These are phyloP conservation scores for Epichloe coenophiala DNA, from an alignment of 2,329 filamentous ascomycete species.

Conservation along the genomic window DNA sequence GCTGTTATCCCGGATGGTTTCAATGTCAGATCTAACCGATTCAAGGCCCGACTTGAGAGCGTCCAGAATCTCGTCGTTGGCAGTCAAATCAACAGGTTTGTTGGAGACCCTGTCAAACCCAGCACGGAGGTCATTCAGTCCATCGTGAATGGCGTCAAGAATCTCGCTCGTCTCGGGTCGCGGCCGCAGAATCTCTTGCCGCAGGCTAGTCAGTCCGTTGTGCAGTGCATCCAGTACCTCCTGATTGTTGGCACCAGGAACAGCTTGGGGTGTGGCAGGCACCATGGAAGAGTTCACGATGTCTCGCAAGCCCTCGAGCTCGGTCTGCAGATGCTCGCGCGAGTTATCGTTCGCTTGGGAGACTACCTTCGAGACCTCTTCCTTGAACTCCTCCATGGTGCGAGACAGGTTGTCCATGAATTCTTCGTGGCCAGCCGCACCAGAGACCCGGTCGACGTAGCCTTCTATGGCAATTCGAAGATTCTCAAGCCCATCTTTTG, in stretches of 20 bases:
- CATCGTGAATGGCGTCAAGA: slow-evolving; percentile 79
- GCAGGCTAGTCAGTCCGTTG: slow-evolving; percentile 60
- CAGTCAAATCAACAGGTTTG: slow-evolving; percentile 69
- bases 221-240: slow-evolving; percentile 60
- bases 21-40: slow-evolving; percentile 63
- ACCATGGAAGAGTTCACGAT: slow-evolving; percentile 59
- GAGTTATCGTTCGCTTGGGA: slow-evolving; percentile 31
- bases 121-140: slow-evolving; percentile 60
- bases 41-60: slow-evolving; percentile 73
- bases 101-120: slow-evolving; percentile 68
- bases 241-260: slow-evolving; percentile 29
- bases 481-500: slow-evolving; percentile 75
- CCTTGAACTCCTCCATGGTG: slow-evolving; percentile 52
- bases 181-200: slow-evolving; percentile 58
- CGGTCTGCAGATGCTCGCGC: slow-evolving; percentile 58
- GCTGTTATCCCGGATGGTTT: slow-evolving; percentile 51
- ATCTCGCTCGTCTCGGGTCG: slow-evolving; percentile 70
- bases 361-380: slow-evolving; percentile 53
- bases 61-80: slow-evolving; percentile 81
- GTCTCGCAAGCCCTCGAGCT: slow-evolving; percentile 71
- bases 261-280: slow-evolving; percentile 35
- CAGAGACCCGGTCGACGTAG: slow-evolving; percentile 62
- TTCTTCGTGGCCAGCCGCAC: slow-evolving; percentile 60
- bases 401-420: slow-evolving; percentile 55
- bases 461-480: slow-evolving; percentile 67